A percentile compares a stretch with the other conserved stretches of the same genome.
Conservation (phyloP, 2,329 filamentous ascomycete genomes). For the Botrytis galanthina region DNA sequence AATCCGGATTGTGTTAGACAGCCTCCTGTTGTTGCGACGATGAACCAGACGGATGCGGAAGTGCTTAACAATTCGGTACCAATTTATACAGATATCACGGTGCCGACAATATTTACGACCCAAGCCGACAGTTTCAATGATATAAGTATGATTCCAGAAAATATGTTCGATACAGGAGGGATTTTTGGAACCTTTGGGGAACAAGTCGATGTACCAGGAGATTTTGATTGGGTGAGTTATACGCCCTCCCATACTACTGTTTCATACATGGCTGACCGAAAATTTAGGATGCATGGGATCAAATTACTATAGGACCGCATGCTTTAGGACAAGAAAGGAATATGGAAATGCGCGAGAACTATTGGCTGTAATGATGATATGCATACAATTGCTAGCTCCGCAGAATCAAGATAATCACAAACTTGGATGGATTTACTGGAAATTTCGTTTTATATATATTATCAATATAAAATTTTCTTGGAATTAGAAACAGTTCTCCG, state of each 20-base stretch:
- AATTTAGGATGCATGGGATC: slow-evolving; percentile 30
- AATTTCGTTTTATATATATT: no score
- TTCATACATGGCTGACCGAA: background rate
- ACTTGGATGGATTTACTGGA: background rate
- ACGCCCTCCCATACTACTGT: rapidly evolving
- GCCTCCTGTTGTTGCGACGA: background rate
- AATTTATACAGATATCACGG: slow-evolving; percentile 1
- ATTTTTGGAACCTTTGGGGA: slow-evolving; percentile 24
- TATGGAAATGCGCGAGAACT: background rate
- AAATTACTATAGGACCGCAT: slow-evolving; percentile 23
- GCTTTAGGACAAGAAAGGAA: background rate
- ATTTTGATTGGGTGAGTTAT: slow-evolving; percentile 31
- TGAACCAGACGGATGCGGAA: background rate
- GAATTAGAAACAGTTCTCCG: background rate
- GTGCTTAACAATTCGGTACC: background rate
- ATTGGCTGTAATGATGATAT: background rate
- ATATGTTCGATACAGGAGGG: slow-evolving; percentile 14
- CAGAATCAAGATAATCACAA: background rate
- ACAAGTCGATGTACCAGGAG: slow-evolving; percentile 24
- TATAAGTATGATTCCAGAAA: slow-evolving; percentile 23
- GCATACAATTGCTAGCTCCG: background rate
- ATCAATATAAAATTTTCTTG: no score
- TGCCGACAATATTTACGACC: slow-evolving; percentile 15
- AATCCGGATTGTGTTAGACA: background rate
- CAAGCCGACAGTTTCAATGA: background rate